These are phyloP conservation scores for Leptographium galeiforme DNA, from an alignment of 2,329 filamentous ascomycete genomes.

Conservation along the genomic window DNA sequence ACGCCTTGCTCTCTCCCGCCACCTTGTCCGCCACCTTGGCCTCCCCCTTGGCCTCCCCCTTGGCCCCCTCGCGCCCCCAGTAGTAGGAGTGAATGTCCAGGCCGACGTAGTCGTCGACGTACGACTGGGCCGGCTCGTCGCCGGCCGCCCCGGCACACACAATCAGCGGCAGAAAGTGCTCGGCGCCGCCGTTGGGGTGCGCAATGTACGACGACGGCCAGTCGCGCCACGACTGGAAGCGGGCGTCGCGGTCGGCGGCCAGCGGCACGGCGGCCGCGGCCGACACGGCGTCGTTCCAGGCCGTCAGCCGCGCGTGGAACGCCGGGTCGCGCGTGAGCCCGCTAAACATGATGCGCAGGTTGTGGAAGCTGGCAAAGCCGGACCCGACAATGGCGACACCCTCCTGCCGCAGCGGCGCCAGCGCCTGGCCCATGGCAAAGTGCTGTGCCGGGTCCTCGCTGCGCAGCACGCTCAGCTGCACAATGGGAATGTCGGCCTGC, in stretches of 20 bases:
- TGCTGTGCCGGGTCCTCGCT: constrained; percentile 36
- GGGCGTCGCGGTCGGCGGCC: constrained; percentile 21
- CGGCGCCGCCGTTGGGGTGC: constrained; percentile 39
- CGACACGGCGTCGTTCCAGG: constrained; percentile 34
- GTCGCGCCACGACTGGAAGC: constrained; percentile 31
- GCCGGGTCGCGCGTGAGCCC: constrained; percentile 11
- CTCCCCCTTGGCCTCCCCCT: too few relatives aligned
- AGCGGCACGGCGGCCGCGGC: constrained; percentile 23
- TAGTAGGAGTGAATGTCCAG: constrained; percentile 42
- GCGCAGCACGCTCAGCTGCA: constrained; percentile 42
- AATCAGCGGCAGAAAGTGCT: constrained; percentile 46
- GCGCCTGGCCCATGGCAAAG: constrained; percentile 38
- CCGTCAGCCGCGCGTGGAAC: constrained; percentile 16
- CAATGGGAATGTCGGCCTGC: constrained; percentile 35
- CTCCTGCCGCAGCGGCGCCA: constrained; percentile 31
- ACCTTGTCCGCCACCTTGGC: too few relatives aligned
- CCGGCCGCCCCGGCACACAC: constrained; percentile 40
- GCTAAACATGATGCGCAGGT: constrained; percentile 32
- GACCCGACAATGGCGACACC: constrained; percentile 48
- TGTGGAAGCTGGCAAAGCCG: constrained; percentile 46
- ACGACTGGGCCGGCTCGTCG: constrained; percentile 26
- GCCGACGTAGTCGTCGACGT: constrained; percentile 34
- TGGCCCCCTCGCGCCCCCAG: constrained; percentile 23
- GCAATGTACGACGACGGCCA: constrained; percentile 34
- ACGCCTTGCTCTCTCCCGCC: too few relatives aligned